phyloP scores from a whole-genome alignment of 2,329 filamentous ascomycete species.

The Diplodia mutila region DNA sequence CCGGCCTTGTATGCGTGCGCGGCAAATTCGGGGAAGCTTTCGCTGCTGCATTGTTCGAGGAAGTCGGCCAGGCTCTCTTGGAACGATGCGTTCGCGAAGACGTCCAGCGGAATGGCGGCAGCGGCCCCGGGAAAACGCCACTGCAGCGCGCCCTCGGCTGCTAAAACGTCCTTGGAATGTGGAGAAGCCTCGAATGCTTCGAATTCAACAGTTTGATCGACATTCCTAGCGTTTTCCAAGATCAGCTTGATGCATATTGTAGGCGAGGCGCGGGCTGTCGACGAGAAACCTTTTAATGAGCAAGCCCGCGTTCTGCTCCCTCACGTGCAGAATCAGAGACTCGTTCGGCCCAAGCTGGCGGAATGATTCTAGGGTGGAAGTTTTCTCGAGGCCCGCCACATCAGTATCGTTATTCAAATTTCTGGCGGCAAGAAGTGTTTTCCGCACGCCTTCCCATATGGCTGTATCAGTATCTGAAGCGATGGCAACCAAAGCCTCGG shows the following conservation, averaged over 20 bases:
- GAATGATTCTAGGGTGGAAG: conserved; percentile 31
- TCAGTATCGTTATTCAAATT: conserved; percentile 34
- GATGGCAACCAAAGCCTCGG: background rate
- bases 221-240: background rate
- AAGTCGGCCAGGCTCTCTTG: conserved; percentile 55
- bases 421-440: conserved; percentile 29
- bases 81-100: conserved; percentile 51
- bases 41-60: conserved; percentile 59
- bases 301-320: conserved; percentile 55
- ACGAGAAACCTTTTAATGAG: conserved; percentile 42
- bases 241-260: background rate
- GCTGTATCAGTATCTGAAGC: background rate
- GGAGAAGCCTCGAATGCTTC: conserved; percentile 67
- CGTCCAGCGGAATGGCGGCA: conserved; percentile 49
- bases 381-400: conserved; percentile 31
- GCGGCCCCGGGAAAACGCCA: conserved; percentile 66
- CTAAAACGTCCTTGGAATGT: conserved; percentile 56
- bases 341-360: conserved; percentile 28
- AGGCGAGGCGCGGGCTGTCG: conserved; percentile 29
- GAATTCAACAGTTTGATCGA: conserved; percentile 47
- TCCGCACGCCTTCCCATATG: conserved; percentile 23
- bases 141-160: conserved; percentile 54
- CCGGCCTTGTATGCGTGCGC: conserved; percentile 59
- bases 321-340: conserved; percentile 50
- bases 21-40: conserved; percentile 58